A percentile compares a stretch with the other conserved stretches of the same genome.
Evolutionary conservation across 2,329 filamentous ascomycete genomes (phyloP).

Genomic region (Berkeleyomyces basicola): DNA sequence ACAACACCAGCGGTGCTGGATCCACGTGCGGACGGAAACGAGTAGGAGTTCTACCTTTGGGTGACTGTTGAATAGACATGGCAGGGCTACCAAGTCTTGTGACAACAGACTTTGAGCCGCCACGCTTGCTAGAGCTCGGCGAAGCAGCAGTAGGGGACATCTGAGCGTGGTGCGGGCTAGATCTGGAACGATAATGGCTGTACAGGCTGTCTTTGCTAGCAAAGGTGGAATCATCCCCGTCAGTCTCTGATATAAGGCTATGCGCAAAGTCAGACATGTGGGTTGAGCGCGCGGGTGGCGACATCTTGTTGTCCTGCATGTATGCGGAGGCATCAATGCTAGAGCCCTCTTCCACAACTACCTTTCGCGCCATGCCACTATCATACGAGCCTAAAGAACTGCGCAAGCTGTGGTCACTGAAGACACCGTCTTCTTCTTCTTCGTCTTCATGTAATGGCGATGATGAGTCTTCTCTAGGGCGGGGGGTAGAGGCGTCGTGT

Average conservation of each 20-base stretch:
- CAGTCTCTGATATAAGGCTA: slow-evolving; percentile 34
- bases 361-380: slow-evolving; percentile 20
- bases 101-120: slow-evolving; percentile 27
- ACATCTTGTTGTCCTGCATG: slow-evolving; percentile 14
- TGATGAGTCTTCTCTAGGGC: slow-evolving; percentile 17
- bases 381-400: slow-evolving; percentile 39
- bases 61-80: slow-evolving; percentile 34
- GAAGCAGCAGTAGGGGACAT: slow-evolving; percentile 52
- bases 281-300: slow-evolving; percentile 23
- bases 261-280: slow-evolving; percentile 36
- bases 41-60: slow-evolving; percentile 38
- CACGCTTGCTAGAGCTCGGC: slow-evolving; percentile 35
- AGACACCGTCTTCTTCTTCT: slow-evolving; percentile 31
- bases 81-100: slow-evolving; percentile 41
- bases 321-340: slow-evolving; percentile 14
- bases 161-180: slow-evolving; percentile 52
- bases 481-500: slow-evolving; percentile 1
- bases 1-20: slow-evolving; percentile 52
- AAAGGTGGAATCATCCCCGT: background rate
- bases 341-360: slow-evolving; percentile 5
- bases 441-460: slow-evolving; percentile 33
- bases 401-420: slow-evolving; percentile 40
- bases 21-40: slow-evolving; percentile 42
- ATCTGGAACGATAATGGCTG: slow-evolving; percentile 51
- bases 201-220: slow-evolving; percentile 36